Conservation (phyloP, 257 asterid species). For the Oldenlandia corymbosa region DNA sequence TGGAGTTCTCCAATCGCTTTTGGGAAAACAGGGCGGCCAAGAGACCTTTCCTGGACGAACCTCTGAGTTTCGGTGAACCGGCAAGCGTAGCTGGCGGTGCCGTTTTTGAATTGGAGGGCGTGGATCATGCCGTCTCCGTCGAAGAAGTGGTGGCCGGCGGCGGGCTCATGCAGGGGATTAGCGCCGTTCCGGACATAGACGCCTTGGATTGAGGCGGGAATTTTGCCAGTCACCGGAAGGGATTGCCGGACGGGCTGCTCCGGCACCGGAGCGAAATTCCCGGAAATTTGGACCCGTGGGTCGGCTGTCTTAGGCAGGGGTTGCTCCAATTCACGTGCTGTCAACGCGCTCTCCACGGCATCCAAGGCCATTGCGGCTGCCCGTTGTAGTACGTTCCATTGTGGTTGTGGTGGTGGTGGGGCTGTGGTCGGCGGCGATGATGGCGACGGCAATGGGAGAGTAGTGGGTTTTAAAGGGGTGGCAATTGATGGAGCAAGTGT, state of each 20-base stretch:
- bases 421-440: slow-evolving; percentile 12
- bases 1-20: slow-evolving; percentile 96
- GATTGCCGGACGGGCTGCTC: slow-evolving; percentile 55
- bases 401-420: slow-evolving; percentile 22
- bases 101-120: slow-evolving; percentile 59
- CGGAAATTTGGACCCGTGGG: slow-evolving; percentile 79
- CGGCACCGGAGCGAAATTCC: slow-evolving; percentile 90
- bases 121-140: slow-evolving; percentile 99
- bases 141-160: slow-evolving; percentile 93
- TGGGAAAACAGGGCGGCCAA: slow-evolving; percentile 87
- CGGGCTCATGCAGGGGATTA: slow-evolving; percentile 76
- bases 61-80: slow-evolving; percentile 85
- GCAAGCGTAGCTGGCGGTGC: slow-evolving; percentile 70
- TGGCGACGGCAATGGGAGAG: background rate
- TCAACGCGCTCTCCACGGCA: slow-evolving; percentile 61
- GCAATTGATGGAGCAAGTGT: background rate
- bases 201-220: slow-evolving; percentile 65
- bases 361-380: slow-evolving; percentile 83
- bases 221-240: slow-evolving; percentile 60
- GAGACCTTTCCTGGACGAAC: slow-evolving; percentile 53
- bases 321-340: slow-evolving; percentile 49
- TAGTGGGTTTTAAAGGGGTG: background rate
- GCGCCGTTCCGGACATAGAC: slow-evolving; percentile 92
- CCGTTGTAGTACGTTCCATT: slow-evolving; percentile 66
- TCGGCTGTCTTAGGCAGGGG: slow-evolving; percentile 91